A percentile compares a stretch with the other conserved stretches of the same genome.
phyloP scores from a whole-genome alignment of 2,329 filamentous ascomycete species.

The Grosmannia serpens region DNA sequence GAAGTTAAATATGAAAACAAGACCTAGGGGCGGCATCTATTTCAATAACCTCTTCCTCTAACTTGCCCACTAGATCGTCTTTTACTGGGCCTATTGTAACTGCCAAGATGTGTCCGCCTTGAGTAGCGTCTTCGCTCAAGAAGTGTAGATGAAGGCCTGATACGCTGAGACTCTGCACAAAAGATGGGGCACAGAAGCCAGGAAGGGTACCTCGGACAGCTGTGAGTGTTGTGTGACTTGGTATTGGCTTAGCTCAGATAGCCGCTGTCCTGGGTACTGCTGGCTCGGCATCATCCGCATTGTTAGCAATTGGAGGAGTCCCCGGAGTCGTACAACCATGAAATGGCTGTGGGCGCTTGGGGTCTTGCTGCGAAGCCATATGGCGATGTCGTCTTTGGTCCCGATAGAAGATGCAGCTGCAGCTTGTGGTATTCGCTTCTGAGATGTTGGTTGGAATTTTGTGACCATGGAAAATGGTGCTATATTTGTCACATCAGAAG shows the following conservation, averaged over 20 bases:
- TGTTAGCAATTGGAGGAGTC: slow-evolving; percentile 17
- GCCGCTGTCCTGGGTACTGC: slow-evolving; percentile 15
- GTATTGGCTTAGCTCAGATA: slow-evolving; percentile 17
- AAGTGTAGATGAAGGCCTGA: slow-evolving; percentile 24
- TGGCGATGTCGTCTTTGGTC: slow-evolving; percentile 18
- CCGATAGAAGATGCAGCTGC: slow-evolving; percentile 10
- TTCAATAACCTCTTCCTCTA: slow-evolving; percentile 8
- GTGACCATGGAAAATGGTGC: slow-evolving; percentile 24
- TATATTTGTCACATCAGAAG: slow-evolving; percentile 13
- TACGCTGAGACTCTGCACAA: slow-evolving; percentile 22
- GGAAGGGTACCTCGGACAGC: slow-evolving; percentile 18
- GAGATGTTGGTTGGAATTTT: slow-evolving; percentile 16
- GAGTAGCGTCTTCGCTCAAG: slow-evolving; percentile 19
- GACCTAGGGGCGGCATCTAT: slow-evolving; percentile 18
- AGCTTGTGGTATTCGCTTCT: not conserved
- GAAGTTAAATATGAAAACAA: slow-evolving; percentile 20
- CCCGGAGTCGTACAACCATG: slow-evolving; percentile 19
- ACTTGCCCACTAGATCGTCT: not conserved
- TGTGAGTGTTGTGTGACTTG: slow-evolving; percentile 19
- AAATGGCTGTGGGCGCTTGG: slow-evolving; percentile 19
- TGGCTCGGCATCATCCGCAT: slow-evolving; percentile 22
- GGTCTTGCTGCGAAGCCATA: slow-evolving; percentile 14
- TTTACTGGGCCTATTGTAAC: slow-evolving; percentile 18
- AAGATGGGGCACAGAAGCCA: slow-evolving; percentile 21
- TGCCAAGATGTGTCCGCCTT: slow-evolving; percentile 21